Conservation (phyloP, 176 grass and related monocot genomes). For the Juncus effusus region DNA sequence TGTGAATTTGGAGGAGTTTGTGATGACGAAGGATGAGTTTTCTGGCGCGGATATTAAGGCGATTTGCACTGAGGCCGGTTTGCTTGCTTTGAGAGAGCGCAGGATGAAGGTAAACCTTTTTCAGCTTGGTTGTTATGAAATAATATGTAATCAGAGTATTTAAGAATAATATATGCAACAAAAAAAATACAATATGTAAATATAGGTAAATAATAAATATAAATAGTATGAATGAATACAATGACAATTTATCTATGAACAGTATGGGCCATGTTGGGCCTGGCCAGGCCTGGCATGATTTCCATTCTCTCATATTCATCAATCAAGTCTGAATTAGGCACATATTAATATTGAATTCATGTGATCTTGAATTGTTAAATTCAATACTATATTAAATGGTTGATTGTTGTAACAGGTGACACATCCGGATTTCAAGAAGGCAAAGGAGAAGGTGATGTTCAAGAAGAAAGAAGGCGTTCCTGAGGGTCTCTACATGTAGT, state of each 20-base stretch:
- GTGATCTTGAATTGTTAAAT: background rate
- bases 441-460: conserved; percentile 99
- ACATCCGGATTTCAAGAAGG: conserved; percentile 85
- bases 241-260: too few relatives aligned
- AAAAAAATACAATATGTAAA: conserved; percentile 1
- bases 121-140: background rate
- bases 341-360: conserved; percentile 2
- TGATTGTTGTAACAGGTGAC: conserved; percentile 49
- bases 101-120: conserved; percentile 60
- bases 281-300: too few relatives aligned
- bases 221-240: background rate
- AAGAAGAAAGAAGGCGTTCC: conserved; percentile 99
- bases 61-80: conserved; percentile 81
- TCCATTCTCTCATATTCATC: background rate
- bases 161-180: background rate
- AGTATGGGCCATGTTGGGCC: too few relatives aligned
- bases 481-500: conserved; percentile 92
- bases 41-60: conserved; percentile 86
- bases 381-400: background rate
- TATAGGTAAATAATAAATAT: conserved; percentile 1
- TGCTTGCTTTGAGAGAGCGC: conserved; percentile 77
- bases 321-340: background rate
- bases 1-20: conserved; percentile 87
- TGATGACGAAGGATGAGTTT: conserved; percentile 87
- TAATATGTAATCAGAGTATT: background rate